These are phyloP conservation scores for Penicillium sp. DNA, from an alignment of 2,329 filamentous ascomycete species.

Conservation along the genomic window DNA sequence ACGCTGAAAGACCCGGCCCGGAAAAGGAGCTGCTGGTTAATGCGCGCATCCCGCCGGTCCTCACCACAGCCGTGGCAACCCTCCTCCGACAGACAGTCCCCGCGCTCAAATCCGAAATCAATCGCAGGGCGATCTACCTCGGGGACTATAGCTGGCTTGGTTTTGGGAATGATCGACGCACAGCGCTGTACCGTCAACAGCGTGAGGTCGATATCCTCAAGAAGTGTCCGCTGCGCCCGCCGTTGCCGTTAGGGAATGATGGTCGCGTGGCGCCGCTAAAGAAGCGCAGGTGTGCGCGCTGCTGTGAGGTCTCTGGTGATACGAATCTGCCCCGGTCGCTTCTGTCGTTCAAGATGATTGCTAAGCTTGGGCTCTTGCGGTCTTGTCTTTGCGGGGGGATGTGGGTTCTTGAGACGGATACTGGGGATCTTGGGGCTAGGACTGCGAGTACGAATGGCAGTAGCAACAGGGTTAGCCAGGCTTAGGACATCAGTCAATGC, in stretches of 20 bases:
- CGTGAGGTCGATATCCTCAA: constrained; percentile 60
- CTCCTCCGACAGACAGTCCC: constrained; percentile 54
- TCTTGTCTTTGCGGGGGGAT: constrained; percentile 44
- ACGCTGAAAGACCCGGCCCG: constrained; percentile 47
- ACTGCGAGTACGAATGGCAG: background rate
- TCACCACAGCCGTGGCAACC: constrained; percentile 50
- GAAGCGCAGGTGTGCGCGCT: constrained; percentile 58
- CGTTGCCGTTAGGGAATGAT: constrained; percentile 11
- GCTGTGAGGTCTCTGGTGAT: constrained; percentile 67
- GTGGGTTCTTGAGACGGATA: constrained; percentile 38
- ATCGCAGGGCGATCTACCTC: constrained; percentile 70
- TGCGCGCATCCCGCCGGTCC: constrained; percentile 52
- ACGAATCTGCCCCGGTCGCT: constrained; percentile 42
- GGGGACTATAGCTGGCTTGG: constrained; percentile 70
- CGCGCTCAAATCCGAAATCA: constrained; percentile 59
- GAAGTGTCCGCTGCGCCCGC: constrained; percentile 44
- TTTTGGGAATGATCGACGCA: constrained; percentile 58
- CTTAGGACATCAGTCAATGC: background rate
- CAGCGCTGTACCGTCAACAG: constrained; percentile 60
- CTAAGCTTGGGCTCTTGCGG: constrained; percentile 38
- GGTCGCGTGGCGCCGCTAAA: constrained; percentile 13
- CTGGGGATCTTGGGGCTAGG: background rate
- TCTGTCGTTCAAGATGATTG: constrained; percentile 39
- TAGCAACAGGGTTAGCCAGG: background rate
- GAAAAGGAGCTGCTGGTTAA: constrained; percentile 57